phyloP scores from a whole-genome alignment of 164 flowering plant species.

The Sedum album region DNA sequence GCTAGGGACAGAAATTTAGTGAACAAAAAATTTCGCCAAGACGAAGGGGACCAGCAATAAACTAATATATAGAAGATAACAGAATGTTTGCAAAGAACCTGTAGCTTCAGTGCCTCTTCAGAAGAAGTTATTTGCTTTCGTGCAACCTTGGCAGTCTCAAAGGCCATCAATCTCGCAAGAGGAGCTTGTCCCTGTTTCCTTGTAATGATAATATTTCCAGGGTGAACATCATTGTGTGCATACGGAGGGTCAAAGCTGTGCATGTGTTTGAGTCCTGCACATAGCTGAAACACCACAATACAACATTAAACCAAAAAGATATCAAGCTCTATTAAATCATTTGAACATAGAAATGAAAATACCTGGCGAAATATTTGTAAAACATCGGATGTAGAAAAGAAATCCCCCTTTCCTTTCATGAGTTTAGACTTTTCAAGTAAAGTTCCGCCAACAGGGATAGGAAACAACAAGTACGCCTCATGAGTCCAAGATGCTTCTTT shows the following conservation, averaged over 20 bases:
- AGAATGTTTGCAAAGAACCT: conserved; percentile 33
- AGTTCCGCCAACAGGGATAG: conserved; percentile 92
- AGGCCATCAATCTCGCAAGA: conserved; percentile 85
- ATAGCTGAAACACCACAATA: conserved; percentile 47
- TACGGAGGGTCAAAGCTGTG: conserved; percentile 84
- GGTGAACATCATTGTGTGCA: conserved; percentile 96
- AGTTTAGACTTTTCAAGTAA: conserved; percentile 60
- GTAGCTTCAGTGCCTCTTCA: conserved; percentile 75
- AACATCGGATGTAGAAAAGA: conserved; percentile 70
- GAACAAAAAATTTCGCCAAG: not conserved
- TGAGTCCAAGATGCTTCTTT: conserved; percentile 69
- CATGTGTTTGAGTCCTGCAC: conserved; percentile 96
- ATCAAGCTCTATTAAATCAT: not conserved
- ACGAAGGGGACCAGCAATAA: not conserved
- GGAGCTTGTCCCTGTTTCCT: conserved; percentile 76
- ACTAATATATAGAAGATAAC: not conserved
- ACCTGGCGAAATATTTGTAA: conserved; percentile 94
- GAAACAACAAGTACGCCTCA: conserved; percentile 94
- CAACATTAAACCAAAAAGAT: not conserved
- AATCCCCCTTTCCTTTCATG: conserved; percentile 73
- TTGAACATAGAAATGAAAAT: not conserved
- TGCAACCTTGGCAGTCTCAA: conserved; percentile 91
- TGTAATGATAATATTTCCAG: conserved; percentile 86
- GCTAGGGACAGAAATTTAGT: too few species aligned
- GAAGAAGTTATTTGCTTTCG: conserved; percentile 73